These are phyloP conservation scores for Microbotryum saponariae DNA, from an alignment of 1,284 basidiomycete genomes.

Conservation along the genomic window DNA sequence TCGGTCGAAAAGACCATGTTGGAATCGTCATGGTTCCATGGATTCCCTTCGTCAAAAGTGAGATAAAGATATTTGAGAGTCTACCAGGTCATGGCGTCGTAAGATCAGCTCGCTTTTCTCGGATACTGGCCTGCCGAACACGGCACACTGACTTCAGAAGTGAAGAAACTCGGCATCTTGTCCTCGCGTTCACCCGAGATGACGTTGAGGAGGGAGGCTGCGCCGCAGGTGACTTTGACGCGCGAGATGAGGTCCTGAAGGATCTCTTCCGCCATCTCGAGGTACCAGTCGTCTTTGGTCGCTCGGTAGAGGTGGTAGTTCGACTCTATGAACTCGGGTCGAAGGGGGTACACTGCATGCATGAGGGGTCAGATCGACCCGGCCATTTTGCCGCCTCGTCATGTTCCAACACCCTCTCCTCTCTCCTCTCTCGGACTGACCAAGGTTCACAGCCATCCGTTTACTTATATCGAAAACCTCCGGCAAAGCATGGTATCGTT, in stretches of 20 bases:
- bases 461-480: slow-evolving; percentile 78
- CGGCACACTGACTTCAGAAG: slow-evolving; percentile 15
- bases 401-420: neutral
- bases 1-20: slow-evolving; percentile 86
- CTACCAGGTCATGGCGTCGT: neutral
- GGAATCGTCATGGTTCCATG: slow-evolving; percentile 62
- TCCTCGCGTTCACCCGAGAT: slow-evolving; percentile 53
- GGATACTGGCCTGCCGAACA: slow-evolving; percentile 44
- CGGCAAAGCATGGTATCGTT: slow-evolving; percentile 70
- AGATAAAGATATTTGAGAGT: slow-evolving; percentile 70
- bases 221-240: slow-evolving; percentile 72
- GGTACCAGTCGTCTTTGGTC: slow-evolving; percentile 80
- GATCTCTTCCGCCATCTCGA: slow-evolving; percentile 78
- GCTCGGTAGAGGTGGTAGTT: slow-evolving; percentile 94
- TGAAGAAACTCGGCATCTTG: slow-evolving; percentile 29
- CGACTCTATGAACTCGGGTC: slow-evolving; percentile 76
- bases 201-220: slow-evolving; percentile 71
- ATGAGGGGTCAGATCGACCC: neutral
- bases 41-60: slow-evolving; percentile 74
- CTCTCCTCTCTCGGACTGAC: neutral
- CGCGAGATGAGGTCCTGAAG: slow-evolving; percentile 65
- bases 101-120: slow-evolving; percentile 68
- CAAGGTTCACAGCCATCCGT: slow-evolving; percentile 50
- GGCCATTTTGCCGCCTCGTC: neutral
- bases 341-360: slow-evolving; percentile 31